Percentiles rank a stretch among this genome's conserved stretches.
These are phyloP conservation scores for Xylaria sp. DNA, from an alignment of 2,329 filamentous ascomycete genomes.

Conservation along the genomic window DNA sequence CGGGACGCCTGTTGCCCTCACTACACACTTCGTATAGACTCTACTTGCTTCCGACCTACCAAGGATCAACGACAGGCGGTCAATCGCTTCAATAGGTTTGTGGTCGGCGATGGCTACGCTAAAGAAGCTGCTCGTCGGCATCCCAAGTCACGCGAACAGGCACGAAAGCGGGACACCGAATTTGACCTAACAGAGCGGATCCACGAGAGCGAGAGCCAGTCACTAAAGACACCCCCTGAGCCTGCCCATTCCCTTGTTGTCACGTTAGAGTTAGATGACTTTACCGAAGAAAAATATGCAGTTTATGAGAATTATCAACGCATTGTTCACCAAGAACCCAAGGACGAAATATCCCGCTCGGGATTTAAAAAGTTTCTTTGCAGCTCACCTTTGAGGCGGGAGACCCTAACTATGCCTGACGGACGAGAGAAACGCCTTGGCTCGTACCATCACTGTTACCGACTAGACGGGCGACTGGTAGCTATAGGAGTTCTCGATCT, in stretches of 20 bases:
- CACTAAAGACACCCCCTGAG: conserved; percentile 67
- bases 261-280: conserved; percentile 75
- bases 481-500: conserved; percentile 83
- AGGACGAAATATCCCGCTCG: conserved; percentile 65
- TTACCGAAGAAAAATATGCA: conserved; percentile 79
- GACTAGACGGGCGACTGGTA: conserved; percentile 78
- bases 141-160: conserved; percentile 74
- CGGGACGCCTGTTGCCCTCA: conserved; percentile 89
- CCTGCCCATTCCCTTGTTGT: conserved; percentile 76
- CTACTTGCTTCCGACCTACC: conserved; percentile 70
- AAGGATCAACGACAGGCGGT: conserved; percentile 79
- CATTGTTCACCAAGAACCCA: conserved; percentile 75
- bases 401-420: conserved; percentile 57
- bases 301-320: conserved; percentile 82
- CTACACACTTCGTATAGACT: conserved; percentile 82
- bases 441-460: conserved; percentile 85
- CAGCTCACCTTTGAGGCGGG: conserved; percentile 70
- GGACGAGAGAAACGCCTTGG: conserved; percentile 69
- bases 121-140: conserved; percentile 72
- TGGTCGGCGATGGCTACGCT: conserved; percentile 75
- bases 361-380: conserved; percentile 82
- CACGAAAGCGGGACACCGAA: conserved; percentile 70
- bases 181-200: conserved; percentile 75
- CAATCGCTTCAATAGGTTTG: conserved; percentile 79
- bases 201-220: conserved; percentile 72